Conservation (phyloP, 116 monocot species). For the Iris pallida region DNA sequence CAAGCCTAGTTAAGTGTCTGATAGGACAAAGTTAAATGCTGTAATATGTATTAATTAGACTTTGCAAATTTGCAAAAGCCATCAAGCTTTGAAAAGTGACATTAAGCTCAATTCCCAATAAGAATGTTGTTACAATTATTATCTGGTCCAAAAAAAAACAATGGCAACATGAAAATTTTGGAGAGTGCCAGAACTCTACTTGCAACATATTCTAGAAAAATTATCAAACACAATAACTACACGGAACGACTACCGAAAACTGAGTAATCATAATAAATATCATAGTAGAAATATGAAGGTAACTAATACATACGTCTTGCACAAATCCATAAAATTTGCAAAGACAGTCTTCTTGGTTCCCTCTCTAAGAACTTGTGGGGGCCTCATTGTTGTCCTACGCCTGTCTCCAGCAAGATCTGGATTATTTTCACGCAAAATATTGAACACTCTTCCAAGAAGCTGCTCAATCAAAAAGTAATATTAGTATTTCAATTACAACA, state of each 20-base stretch:
- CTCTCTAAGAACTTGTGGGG: conserved; percentile 95
- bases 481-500: not conserved
- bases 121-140: too few relatives aligned
- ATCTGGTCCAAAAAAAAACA: too few relatives aligned
- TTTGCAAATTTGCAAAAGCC: too few relatives aligned
- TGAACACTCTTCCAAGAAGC: conserved; percentile 88
- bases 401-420: conserved; percentile 95
- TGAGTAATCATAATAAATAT: not conserved
- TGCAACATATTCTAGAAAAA: too few relatives aligned
- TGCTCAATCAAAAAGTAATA: conserved; percentile 19
- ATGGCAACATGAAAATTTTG: too few relatives aligned
- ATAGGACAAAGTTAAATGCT: too few relatives aligned
- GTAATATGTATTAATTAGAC: too few relatives aligned
- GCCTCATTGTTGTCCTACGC: conserved; percentile 90
- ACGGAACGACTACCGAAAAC: not conserved
- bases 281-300: not conserved
- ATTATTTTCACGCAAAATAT: conserved; percentile 83
- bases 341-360: conserved; percentile 95
- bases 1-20: too few relatives aligned
- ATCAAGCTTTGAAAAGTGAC: too few relatives aligned
- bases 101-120: too few relatives aligned
- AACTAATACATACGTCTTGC: conserved; percentile 55
- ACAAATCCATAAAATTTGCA: conserved; percentile 92
- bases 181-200: too few relatives aligned
- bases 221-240: not conserved